A percentile compares a stretch with the other conserved stretches of the same genome.
phyloP scores from a whole-genome alignment of 2,329 filamentous ascomycete species.

The Stemphylium vesicarium region DNA sequence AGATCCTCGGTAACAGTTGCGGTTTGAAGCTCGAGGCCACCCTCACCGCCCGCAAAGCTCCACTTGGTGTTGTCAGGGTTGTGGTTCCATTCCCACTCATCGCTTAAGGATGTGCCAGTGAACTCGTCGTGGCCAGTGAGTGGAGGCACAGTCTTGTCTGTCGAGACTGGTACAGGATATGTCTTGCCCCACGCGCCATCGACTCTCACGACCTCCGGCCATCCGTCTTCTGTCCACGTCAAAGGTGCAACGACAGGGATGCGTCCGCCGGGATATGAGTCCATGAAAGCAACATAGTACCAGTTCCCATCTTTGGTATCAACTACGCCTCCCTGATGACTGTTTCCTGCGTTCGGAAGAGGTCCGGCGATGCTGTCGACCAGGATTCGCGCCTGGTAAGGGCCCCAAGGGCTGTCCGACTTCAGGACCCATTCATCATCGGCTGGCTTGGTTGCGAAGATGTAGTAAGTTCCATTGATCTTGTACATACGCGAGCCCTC shows the following conservation, averaged over 20 bases:
- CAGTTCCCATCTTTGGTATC: constrained; percentile 60
- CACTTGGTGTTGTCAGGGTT: constrained; percentile 62
- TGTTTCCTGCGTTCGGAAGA: constrained; percentile 53
- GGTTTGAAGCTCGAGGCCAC: constrained; percentile 54
- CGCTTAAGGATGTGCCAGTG: constrained; percentile 49
- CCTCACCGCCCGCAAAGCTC: constrained; percentile 50
- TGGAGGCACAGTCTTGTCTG: constrained; percentile 37
- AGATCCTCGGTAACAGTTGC: constrained; percentile 61
- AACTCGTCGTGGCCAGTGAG: constrained; percentile 57
- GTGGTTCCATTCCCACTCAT: constrained; percentile 68
- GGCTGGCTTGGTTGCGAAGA: constrained; percentile 58
- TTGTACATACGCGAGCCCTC: constrained; percentile 66
- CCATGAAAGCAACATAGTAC: constrained; percentile 66
- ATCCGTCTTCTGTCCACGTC: constrained; percentile 60
- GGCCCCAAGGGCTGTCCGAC: constrained; percentile 59
- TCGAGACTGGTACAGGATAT: constrained; percentile 49
- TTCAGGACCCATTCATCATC: constrained; percentile 59
- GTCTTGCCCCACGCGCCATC: constrained; percentile 58
- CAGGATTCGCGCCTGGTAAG: constrained; percentile 57
- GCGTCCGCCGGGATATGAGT: constrained; percentile 63
- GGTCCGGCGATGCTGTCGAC: constrained; percentile 54
- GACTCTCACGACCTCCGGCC: constrained; percentile 53
- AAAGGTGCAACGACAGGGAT: constrained; percentile 65
- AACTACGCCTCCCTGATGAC: constrained; percentile 65
- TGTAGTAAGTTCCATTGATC: constrained; percentile 62